Conservation (phyloP, 2,329 filamentous ascomycete genomes). For the Aspergillus sojae region DNA sequence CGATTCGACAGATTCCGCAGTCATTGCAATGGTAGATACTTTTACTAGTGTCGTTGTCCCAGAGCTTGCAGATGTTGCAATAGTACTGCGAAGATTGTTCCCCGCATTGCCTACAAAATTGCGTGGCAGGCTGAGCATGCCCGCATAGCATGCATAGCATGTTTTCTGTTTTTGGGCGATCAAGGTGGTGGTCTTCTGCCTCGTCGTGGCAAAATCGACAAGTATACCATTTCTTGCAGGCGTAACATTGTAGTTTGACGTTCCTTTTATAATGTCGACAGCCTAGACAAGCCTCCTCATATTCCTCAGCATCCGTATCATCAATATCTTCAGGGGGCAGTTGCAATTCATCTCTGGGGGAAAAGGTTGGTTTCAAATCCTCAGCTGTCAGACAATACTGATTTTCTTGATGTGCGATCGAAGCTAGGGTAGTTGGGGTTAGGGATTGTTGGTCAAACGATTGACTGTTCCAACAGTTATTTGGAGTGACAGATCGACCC, state of each 20-base stretch:
- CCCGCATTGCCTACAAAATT: conserved; percentile 76
- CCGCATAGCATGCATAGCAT: conserved; percentile 98
- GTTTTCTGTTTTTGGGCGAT: conserved; percentile 81
- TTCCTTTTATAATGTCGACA: conserved; percentile 95
- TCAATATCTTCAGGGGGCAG: conserved; percentile 36
- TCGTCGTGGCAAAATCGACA: conserved; percentile 94
- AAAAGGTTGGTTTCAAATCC: conserved; percentile 70
- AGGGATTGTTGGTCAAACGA: conserved; percentile 32
- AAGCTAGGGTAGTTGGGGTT: conserved; percentile 30
- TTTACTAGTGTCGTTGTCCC: conserved; percentile 90
- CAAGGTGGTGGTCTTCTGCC: conserved; percentile 74
- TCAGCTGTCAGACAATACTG: conserved; percentile 49
- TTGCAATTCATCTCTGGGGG: conserved; percentile 47
- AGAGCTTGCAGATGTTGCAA: conserved; percentile 91
- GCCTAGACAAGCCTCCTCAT: conserved; percentile 64
- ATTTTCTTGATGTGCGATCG: conserved; percentile 31
- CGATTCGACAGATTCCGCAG: conserved; percentile 91
- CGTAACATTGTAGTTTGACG: conserved; percentile 90
- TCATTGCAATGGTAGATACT: conserved; percentile 95
- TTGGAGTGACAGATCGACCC: conserved; percentile 34
- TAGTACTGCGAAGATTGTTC: conserved; percentile 84
- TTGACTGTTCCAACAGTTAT: conserved; percentile 33
- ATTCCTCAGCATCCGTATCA: conserved; percentile 48
- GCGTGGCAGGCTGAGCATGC: conserved; percentile 78
- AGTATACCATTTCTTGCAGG: conserved; percentile 89